A percentile compares a stretch with the other conserved stretches of the same genome.
phyloP scores from a whole-genome alignment of 257 asterid genomes.

The Salvia rosmarinus region DNA sequence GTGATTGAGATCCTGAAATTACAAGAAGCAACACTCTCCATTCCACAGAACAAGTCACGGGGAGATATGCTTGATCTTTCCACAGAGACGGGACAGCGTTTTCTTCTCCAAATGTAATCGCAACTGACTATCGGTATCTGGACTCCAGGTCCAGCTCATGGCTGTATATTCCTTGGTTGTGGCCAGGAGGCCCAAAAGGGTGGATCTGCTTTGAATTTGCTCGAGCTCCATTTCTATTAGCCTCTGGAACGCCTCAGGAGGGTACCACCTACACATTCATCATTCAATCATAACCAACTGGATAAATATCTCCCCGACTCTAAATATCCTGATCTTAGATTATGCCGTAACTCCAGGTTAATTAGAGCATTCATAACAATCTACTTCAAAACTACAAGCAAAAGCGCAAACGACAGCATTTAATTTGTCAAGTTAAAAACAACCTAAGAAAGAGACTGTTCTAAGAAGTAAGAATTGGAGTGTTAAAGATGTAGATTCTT shows the following conservation, averaged over 20 bases:
- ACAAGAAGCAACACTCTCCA: conserved; percentile 26
- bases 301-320: not conserved
- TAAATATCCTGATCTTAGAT: not conserved
- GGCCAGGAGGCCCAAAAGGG: conserved; percentile 49
- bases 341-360: not conserved
- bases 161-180: conserved; percentile 59
- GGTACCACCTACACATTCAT: conserved; percentile 43
- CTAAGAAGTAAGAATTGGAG: not conserved
- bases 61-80: not conserved
- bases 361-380: not conserved
- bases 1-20: conserved; percentile 23
- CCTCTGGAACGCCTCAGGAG: conserved; percentile 79
- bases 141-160: conserved; percentile 67
- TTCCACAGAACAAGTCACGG: conserved; percentile 9
- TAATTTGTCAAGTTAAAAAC: not conserved
- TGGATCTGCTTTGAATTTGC: conserved; percentile 68
- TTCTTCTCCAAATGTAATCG: conserved; percentile 23
- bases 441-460: not conserved
- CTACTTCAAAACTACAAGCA: not conserved
- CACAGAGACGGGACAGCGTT: not conserved
- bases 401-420: conserved; percentile 12
- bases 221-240: conserved; percentile 76
- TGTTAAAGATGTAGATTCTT: not conserved
- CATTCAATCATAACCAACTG: conserved; percentile 22
- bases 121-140: conserved; percentile 49